These are phyloP conservation scores for Eucalyptus curtisii DNA, from an alignment of 345 rosid species.

Conservation along the genomic window DNA sequence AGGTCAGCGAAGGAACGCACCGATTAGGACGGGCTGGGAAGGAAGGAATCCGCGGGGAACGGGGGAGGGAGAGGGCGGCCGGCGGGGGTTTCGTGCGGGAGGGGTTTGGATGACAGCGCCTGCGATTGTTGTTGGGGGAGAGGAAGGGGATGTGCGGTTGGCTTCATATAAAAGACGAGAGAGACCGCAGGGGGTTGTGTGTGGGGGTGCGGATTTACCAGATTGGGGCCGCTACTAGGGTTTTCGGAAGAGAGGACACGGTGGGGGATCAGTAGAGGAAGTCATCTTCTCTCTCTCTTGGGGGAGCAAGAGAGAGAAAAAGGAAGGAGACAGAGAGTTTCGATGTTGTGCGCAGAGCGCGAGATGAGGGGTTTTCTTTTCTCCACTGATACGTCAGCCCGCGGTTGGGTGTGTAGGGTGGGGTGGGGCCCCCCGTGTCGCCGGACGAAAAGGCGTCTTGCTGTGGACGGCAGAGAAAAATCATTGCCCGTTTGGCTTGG, in stretches of 20 bases:
- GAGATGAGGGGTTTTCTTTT: neutral
- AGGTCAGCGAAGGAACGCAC: slow-evolving; percentile 22
- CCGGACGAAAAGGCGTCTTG: neutral
- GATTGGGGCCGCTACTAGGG: neutral
- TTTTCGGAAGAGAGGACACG: neutral
- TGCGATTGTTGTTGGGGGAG: neutral
- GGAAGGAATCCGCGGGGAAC: slow-evolving; percentile 19
- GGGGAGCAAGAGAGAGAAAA: neutral
- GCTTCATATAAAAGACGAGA: neutral
- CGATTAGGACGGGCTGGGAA: slow-evolving; percentile 38
- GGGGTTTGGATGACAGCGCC: neutral
- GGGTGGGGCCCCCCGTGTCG: neutral
- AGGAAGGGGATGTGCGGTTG: neutral
- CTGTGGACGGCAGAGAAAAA: neutral
- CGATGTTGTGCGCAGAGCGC: neutral
- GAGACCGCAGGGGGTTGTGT: neutral
- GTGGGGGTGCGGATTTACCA: neutral
- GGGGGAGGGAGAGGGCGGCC: neutral
- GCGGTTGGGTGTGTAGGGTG: neutral
- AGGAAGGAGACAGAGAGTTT: neutral
- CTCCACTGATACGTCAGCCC: neutral
- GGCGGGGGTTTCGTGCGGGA: neutral
- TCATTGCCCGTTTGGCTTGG: too few relatives aligned
- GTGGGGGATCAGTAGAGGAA: neutral
- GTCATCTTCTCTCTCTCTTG: neutral